phyloP scores from a whole-genome alignment of 192 early-diverging fungal species.

The Coemansia sp. region DNA sequence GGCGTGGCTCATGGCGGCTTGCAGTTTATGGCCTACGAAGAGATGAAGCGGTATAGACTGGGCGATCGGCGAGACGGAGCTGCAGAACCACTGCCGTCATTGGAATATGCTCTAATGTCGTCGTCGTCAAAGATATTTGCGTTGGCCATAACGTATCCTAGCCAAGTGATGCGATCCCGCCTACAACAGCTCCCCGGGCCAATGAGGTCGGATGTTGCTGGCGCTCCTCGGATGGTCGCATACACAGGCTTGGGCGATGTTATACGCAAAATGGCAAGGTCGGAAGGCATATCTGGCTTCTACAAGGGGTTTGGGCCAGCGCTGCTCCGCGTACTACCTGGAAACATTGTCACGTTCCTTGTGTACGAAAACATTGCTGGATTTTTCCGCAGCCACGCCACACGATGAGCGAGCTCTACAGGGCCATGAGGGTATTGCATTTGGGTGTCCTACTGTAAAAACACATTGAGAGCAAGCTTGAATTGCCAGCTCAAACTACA shows the following conservation, averaged over 20 bases:
- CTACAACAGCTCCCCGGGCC: constrained; percentile 66
- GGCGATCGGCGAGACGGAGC: constrained; percentile 5
- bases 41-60: constrained; percentile 78
- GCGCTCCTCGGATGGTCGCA: constrained; percentile 41
- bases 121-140: constrained; percentile 84
- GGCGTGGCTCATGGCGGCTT: constrained; percentile 95
- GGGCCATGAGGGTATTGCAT: not conserved
- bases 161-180: constrained; percentile 84
- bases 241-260: constrained; percentile 75
- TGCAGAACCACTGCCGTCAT: constrained; percentile 42
- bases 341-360: constrained; percentile 94
- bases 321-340: constrained; percentile 85
- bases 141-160: constrained; percentile 86
- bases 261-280: constrained; percentile 63
- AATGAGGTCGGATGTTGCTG: constrained; percentile 33
- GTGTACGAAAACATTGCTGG: constrained; percentile 81
- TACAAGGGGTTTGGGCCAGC: constrained; percentile 92
- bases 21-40: constrained; percentile 98
- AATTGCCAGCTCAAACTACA: not conserved
- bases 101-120: constrained; percentile 83
- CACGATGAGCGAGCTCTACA: not conserved
- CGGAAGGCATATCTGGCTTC: constrained; percentile 79
- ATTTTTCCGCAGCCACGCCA: constrained; percentile 59
- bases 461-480: not conserved
- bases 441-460: not conserved